Evolutionary conservation across 1,284 basidiomycete genomes (phyloP), one percentile per base, ranked within the genome.

Genomic region (Ganoderma lingzhi): DNA sequence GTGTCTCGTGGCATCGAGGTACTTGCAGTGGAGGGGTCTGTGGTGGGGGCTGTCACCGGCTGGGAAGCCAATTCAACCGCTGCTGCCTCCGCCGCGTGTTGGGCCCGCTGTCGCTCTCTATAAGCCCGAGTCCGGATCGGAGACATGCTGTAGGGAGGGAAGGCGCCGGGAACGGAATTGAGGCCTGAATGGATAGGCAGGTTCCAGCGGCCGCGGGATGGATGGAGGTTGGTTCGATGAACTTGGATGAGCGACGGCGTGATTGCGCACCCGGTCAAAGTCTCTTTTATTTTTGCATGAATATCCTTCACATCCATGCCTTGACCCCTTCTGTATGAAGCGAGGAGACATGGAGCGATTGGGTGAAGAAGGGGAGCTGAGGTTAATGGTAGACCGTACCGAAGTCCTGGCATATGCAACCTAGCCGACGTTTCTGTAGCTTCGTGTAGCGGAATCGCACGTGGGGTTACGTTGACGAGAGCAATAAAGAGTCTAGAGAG

Each of bases 91-190:
- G 37, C 39, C n/a, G 10, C 39, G 1, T 10, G 9, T 28, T 17
- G 39, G 0, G 39, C 39, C 39, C 41, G 39, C 59, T 61, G 59
- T 9, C 59, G 59, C 39, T 6, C 41, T 41, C 39, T 61, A 23
- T 61, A 61, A 15, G 23, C 59, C 39, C 59, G 59, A 28, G 39
- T 61, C 0, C 59, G 39, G 10, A 61, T 61, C 1, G 59, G 59
- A 28, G 59, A 61, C 59, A 61, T 61, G 59, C 14, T 44, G 39
- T 14, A 2, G 23, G 39, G 3, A 8, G 10, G 23, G 39, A 41
- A 41, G 39, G 10, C 12, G 39, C 30, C 8, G 19, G n/a, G 58
- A 12, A 32, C 23, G 48, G n/a, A n/a, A 32, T 30, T 15, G 28
- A 15, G 15, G 5, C 35, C 35, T 5, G 53, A 32, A 3, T 23